Base-by-base conservation (phyloP, 2,329 filamentous ascomycete genomes). In the Xylaria arbuscula region DNA sequence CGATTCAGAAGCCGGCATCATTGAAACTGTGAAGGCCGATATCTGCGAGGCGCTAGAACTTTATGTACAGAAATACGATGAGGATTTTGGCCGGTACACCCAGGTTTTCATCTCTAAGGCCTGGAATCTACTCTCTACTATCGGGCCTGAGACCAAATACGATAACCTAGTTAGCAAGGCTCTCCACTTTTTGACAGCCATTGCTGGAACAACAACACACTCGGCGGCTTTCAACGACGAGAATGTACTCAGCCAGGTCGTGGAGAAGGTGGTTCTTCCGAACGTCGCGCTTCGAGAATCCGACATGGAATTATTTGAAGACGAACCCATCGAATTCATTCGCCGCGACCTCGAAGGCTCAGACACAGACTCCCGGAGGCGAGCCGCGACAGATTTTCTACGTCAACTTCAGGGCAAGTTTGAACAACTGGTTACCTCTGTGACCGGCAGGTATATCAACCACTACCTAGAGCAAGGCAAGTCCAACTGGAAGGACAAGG, bases 271-370 rank as follows among this genome's bases (percentile, higher is more conserved):
- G 67, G 93, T 99, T 65, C 83, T 99, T 72, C 95, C 96, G 10
- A 99, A 99, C 76, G 89, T 99, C 67, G 92, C 92, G 17, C 84
- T 99, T 68, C 90, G 97, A 72, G 96, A 98, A 76, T 96, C 94
- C 0, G 97, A 99, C 73, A 88, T 97, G 63, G 96, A 99, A 79
- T 87, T 97, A 73, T 98, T 99, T 75, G 96, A 99, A 78, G 97
- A 99, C 78, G 97, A 99, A 83, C 96, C 96, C 0, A 99, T 99
- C 72, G 96, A 99, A 80, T 99, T 97, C 78, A 99, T 99, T 77
- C 89, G 96, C 71, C 89, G 94, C 76, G 96, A 99, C 80, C 85
- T 99, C 56, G 96, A 99, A 80, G 96, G 96, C 7, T 98, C 96
- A 1, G 96, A 99, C 80, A 97, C 92, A 63, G 96, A 98, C 78